Base-by-base conservation (phyloP, 306 rosid species). In the Lathyrus oleraceus region DNA sequence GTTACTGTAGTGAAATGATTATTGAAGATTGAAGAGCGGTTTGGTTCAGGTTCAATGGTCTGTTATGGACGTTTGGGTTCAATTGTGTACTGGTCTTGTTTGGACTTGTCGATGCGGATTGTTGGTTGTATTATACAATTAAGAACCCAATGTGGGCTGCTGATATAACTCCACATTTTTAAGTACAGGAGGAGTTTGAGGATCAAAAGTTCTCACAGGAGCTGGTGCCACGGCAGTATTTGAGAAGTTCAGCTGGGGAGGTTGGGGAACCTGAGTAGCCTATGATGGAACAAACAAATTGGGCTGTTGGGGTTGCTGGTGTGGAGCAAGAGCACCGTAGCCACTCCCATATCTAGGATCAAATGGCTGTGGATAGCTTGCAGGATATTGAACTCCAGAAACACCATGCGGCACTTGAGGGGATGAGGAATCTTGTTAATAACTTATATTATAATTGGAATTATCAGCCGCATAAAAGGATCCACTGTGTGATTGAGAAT, bases 211-310 rank as follows among this genome's bases (percentile, higher is more conserved):
- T 77, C 83, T 92, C 53, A 75, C 35, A 35, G 82, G 44, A 49
- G 96, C 84, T 65, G 85, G 92, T 68, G 85, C 32, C 11, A 32
- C 79, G 1, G 72, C 67, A 65, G 96, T 78, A 48, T 76, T 71
- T 38, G 87, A 5, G 72, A 81, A 84, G 71, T 69, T 88, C 15
- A 78, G 65, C 99, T 87, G 91, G 19, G 84, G 66, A 40, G 72
- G 5, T 38, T 75, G 87, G 66, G 85, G 81, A 82, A 65, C 82
- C 74, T 85, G 96, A 43, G 88, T 78, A 52, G 88, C 3, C 63
- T 73, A 95, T 6, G 90, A 63, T 58, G 97, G 96, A 81, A 91
- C 81, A 84, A 91, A 95, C 69, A 95, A 52, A 36, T 66, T 73
- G 61, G 86, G 87, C 61, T 84, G 96, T 20, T 80, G 87, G 48